phyloP scores from a whole-genome alignment of 495 filamentous ascomycete species.

The Penicillium canariense region DNA sequence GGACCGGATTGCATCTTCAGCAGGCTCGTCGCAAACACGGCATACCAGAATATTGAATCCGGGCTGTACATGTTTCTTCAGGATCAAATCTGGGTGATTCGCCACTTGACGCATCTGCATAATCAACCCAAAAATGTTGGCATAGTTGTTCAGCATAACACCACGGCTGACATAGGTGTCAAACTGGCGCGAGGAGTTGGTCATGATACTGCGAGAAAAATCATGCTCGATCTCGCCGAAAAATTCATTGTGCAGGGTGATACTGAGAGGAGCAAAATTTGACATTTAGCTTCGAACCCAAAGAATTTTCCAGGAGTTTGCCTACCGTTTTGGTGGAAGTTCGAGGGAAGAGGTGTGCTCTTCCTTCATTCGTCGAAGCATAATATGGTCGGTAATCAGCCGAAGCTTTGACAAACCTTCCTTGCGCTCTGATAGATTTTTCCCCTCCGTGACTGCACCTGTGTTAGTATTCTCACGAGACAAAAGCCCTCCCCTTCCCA shows the following conservation, averaged over 20 bases:
- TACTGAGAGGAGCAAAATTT: conserved; percentile 27
- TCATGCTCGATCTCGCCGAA: conserved; percentile 94
- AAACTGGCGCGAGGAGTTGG: conserved; percentile 78
- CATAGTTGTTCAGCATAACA: conserved; percentile 95
- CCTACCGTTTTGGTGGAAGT: conserved; percentile 80
- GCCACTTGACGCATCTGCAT: conserved; percentile 98
- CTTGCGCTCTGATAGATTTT: conserved; percentile 50
- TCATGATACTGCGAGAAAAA: conserved; percentile 94
- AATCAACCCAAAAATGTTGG: conserved; percentile 76
- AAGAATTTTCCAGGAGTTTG: neutral
- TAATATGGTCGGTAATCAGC: conserved; percentile 82
- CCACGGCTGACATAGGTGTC: conserved; percentile 93
- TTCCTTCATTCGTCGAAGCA: conserved; percentile 89
- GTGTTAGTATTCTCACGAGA: neutral
- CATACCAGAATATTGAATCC: conserved; percentile 92
- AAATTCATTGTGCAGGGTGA: conserved; percentile 86
- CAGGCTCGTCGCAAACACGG: conserved; percentile 90
- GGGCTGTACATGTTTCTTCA: conserved; percentile 79
- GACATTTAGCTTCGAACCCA: neutral
- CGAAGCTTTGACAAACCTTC: conserved; percentile 77
- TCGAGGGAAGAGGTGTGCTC: conserved; percentile 93
- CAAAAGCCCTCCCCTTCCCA: too few relatives aligned
- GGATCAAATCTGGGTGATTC: conserved; percentile 89
- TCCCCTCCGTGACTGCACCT: conserved; percentile 46
- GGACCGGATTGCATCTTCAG: conserved; percentile 90